Evolutionary conservation across 2,329 filamentous ascomycete species (phyloP).

Genomic region (Phaeosphaeriaceae sp.): DNA sequence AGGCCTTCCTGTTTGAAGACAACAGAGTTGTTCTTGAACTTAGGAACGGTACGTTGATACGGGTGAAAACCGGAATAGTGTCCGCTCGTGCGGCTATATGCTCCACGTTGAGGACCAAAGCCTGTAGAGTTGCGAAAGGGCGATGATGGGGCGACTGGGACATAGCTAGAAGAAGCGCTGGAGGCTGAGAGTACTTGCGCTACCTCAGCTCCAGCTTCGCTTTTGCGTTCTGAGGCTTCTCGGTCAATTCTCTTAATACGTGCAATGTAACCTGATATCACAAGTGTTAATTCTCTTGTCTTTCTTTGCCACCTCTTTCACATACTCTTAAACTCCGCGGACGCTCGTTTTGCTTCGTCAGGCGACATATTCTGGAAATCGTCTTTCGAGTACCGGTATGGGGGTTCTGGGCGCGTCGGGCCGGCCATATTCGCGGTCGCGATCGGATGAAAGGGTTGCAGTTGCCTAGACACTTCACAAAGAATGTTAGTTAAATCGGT

Average conservation of each 20-base stretch:
- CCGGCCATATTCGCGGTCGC: not conserved
- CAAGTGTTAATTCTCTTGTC: slow-evolving; percentile 14
- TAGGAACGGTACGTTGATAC: slow-evolving; percentile 23
- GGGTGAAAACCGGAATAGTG: slow-evolving; percentile 25
- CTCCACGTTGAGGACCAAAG: slow-evolving; percentile 15
- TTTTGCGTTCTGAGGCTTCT: too few species aligned
- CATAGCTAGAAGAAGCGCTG: not conserved
- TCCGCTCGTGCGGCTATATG: slow-evolving; percentile 9
- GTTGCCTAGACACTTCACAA: not conserved
- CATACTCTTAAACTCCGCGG: slow-evolving; percentile 37
- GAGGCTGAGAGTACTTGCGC: too few species aligned
- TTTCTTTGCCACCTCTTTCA: slow-evolving; percentile 13
- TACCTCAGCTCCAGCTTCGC: too few species aligned
- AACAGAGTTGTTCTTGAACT: slow-evolving; percentile 20
- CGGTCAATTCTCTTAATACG: slow-evolving; percentile 27
- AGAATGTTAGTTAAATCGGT: not conserved
- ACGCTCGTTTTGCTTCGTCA: slow-evolving; percentile 25
- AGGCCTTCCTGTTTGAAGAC: slow-evolving; percentile 15
- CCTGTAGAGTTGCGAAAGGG: not conserved
- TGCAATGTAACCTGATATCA: slow-evolving; percentile 23
- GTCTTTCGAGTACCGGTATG: slow-evolving; percentile 33
- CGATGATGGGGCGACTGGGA: not conserved
- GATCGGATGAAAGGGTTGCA: not conserved
- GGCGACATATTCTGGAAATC: slow-evolving; percentile 32
- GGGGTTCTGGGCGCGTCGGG: slow-evolving; percentile 33